Base-by-base conservation (phyloP, 78 protist genomes). In the Kipferlia bialata region DNA sequence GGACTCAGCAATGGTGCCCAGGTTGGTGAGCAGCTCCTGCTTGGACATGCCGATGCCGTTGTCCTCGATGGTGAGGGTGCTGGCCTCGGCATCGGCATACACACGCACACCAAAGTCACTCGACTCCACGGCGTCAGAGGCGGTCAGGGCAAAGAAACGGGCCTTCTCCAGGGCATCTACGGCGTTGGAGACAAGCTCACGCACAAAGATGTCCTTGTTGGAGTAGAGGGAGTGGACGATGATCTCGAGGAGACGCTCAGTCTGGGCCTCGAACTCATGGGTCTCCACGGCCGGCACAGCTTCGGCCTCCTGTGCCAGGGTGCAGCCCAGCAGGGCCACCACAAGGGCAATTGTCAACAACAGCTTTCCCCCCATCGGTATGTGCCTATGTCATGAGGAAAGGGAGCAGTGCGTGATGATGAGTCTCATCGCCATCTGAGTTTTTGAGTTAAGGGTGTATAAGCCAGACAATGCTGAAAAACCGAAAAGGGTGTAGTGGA, bases 171-270 rank as follows among this genome's bases (percentile, higher is more conserved):
- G 78, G 29, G 90, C 89, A 61, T 75, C 73, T 15, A 32, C 2
- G 3, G 63, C 74, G 61, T 55, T 53, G 24, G 77, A 59, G 32
- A 64, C 48, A 31, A 64, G 48, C 56, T 73, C 99, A 29, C 99
- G 87, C 26, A 96, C 78, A 88, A 96, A 96, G 67, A 96, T 83
- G 71, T 92, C 96, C 76, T 86, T 87, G 80, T 92, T 91, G 56
- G 89, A 76, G 88, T 96, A 96, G 63, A 96, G 82, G 1, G 95
- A 77, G 89, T 96, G 88, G 87, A 96, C 92, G 85, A 96, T 93
- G 56, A 96, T 44, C 2, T 28, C 24, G 62, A 65, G 26, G 2
- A 65, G 31, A 62, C 26, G 6, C 2, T 7, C 3, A 10, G 18
- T 6, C 33, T 62, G 41, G 6, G 66, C 28, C 26, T 62, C 37